These are phyloP conservation scores for Tephrocybe sp. DNA, from an alignment of 768 basidiomycete genomes.

Conservation along the genomic window DNA sequence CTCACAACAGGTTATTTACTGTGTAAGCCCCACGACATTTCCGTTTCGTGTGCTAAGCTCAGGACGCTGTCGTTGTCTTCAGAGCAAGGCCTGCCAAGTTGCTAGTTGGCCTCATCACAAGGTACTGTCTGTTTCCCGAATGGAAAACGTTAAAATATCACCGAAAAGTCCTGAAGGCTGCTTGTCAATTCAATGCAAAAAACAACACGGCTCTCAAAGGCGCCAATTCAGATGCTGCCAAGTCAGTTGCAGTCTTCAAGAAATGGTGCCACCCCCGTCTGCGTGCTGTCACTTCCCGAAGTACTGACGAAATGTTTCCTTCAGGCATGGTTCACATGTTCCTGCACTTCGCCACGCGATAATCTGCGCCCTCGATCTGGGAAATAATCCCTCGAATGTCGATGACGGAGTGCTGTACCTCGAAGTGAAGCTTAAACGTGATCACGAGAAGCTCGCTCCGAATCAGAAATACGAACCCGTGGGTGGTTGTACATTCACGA, in stretches of 20 bases:
- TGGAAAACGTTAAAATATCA: background rate
- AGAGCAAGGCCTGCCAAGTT: conserved; percentile 26
- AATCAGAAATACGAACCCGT: conserved; percentile 20
- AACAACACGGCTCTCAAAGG: conserved; percentile 15
- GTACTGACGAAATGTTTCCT: background rate
- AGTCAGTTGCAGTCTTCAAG: conserved; percentile 22
- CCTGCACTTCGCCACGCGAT: conserved; percentile 22
- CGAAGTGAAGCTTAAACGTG: conserved; percentile 18
- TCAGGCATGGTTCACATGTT: conserved; percentile 26
- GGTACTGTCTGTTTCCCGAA: conserved; percentile 4
- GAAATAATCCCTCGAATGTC: conserved; percentile 16
- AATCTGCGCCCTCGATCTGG: conserved; percentile 26
- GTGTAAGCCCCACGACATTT: conserved; percentile 15
- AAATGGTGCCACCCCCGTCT: conserved; percentile 17
- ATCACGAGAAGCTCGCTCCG: conserved; percentile 17
- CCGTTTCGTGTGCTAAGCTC: too few species aligned
- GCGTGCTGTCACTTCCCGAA: background rate
- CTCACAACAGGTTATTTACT: conserved; percentile 24
- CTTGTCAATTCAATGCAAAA: conserved; percentile 21
- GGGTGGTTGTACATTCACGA: conserved; percentile 19
- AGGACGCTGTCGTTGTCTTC: background rate
- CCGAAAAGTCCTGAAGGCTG: conserved; percentile 15
- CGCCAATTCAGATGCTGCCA: conserved; percentile 12
- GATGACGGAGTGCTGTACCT: conserved; percentile 22
- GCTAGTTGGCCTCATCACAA: conserved; percentile 27